Conservation (phyloP, 345 rosid genomes). For the Kandelia obovata region DNA sequence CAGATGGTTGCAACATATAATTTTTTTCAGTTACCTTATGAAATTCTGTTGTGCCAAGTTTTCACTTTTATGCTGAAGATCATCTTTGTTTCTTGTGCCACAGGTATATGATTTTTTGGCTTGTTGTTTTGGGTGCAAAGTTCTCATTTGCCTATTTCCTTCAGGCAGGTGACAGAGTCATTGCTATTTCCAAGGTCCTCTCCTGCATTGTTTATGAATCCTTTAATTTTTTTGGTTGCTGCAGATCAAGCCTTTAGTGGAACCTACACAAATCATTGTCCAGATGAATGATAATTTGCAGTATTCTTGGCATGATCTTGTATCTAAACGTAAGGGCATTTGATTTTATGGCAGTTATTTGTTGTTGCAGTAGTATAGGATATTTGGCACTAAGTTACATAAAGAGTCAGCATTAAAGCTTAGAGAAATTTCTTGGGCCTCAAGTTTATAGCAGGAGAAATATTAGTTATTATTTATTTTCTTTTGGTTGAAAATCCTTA, state of each 20-base stretch:
- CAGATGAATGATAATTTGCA: slow-evolving; percentile 36
- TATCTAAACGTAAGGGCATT: slow-evolving; percentile 60
- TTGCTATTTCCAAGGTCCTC: neutral
- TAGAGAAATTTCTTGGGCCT: too few species aligned
- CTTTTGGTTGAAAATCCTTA: too few species aligned
- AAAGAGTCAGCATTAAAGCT: neutral
- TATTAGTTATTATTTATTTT: too few species aligned
- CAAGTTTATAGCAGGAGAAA: too few species aligned
- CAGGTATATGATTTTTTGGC: slow-evolving; percentile 96
- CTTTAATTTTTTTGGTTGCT: slow-evolving; percentile 15
- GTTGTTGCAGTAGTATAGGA: neutral
- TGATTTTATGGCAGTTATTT: neutral
- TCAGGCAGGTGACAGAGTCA: slow-evolving; percentile 45
- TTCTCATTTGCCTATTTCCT: slow-evolving; percentile 92
- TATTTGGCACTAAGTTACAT: neutral
- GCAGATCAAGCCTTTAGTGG: slow-evolving; percentile 84
- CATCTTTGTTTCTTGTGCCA: slow-evolving; percentile 12
- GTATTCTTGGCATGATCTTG: slow-evolving; percentile 98
- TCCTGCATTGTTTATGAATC: neutral
- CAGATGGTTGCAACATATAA: too few species aligned
- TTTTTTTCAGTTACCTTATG: too few species aligned
- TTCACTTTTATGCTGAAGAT: neutral
- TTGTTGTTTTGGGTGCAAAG: slow-evolving; percentile 68
- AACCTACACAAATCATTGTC: slow-evolving; percentile 66
- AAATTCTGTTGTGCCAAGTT: neutral